Evolutionary conservation across 2,329 filamentous ascomycete genomes (phyloP), one percentile per base, ranked within the genome.

Genomic region (Talaromyces sp.): DNA sequence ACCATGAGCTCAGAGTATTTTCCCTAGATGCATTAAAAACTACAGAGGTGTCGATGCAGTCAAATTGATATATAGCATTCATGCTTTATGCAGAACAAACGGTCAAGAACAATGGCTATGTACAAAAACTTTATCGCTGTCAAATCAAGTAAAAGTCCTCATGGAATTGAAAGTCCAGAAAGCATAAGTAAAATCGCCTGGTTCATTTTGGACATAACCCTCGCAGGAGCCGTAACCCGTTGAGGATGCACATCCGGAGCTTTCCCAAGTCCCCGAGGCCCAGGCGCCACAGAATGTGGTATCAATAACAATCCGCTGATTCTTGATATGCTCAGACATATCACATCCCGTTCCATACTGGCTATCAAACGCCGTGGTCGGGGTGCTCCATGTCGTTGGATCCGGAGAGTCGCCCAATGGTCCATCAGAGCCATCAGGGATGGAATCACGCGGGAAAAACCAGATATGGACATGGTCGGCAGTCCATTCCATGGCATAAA

Each of bases 251-350:
- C 89, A 92, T 48, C 82, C 80, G 61, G 86, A 81, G 32, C 72
- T 69, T 53, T 69, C 68, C 88, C 89, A 96, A 35, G 87, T 85
- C 43, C 78, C 72, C 21, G 90, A 90, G 6, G 92, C 92, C 92
- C 92, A 96, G 69, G 88, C 85, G 19, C 92, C 92, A 74, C 92
- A 97, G 72, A 96, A 91, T 6, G 89, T 89, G 0, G 87, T 94
- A 76, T 90, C 95, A 41, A 88, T 76, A 56, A 76, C 84, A 64
- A 97, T 86, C 67, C 88, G 83, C 77, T 96, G 83, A 62, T 88
- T 75, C 62, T 78, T 78, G 78, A 97, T 95, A 73, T 88, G 82
- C 1, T 75, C 65, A 62, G 86, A 79, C 64, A 95, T 88, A 66
- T 92, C 78, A 75, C 93, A 97, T 58, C 79, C 81, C 0, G 85